A percentile compares a stretch with the other conserved stretches of the same genome.
Evolutionary conservation across 768 basidiomycete species (phyloP).

Genomic region (Pholiota molesta): DNA sequence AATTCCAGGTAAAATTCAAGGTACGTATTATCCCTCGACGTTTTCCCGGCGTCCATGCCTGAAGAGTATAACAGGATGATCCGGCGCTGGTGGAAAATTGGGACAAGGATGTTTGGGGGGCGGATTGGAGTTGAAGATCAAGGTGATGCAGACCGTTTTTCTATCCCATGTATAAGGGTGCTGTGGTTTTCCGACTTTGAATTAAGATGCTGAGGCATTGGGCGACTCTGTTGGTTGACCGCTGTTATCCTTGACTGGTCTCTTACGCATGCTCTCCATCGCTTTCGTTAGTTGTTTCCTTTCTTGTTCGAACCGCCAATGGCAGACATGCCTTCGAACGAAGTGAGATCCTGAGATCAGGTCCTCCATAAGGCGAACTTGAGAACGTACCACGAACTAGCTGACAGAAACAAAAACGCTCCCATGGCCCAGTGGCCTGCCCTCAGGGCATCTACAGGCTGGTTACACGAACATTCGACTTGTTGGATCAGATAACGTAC

Average conservation of each 20-base stretch:
- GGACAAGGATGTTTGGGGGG: constrained; percentile 66
- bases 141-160: background rate
- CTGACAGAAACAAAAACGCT: constrained; percentile 68
- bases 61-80: constrained; percentile 52
- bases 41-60: background rate
- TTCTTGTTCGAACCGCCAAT: constrained; percentile 55
- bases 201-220: background rate
- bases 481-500: constrained; percentile 44
- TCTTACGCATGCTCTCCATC: constrained; percentile 63
- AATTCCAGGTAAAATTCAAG: constrained; percentile 72
- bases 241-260: constrained; percentile 44
- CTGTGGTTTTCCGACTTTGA: background rate
- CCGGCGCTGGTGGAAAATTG: constrained; percentile 76
- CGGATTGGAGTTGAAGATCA: constrained; percentile 29
- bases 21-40: constrained; percentile 32
- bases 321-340: constrained; percentile 61
- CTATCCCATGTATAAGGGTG: background rate
- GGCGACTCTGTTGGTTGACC: constrained; percentile 3
- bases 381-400: constrained; percentile 66
- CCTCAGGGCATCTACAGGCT: constrained; percentile 53
- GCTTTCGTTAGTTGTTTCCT: constrained; percentile 55
- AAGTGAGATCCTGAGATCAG: constrained; percentile 1
- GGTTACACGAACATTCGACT: background rate
- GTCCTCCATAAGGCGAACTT: background rate
- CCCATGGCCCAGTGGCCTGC: constrained; percentile 83